Base-by-base conservation (phyloP, 495 filamentous ascomycete species). In the Xylaria castorea region DNA sequence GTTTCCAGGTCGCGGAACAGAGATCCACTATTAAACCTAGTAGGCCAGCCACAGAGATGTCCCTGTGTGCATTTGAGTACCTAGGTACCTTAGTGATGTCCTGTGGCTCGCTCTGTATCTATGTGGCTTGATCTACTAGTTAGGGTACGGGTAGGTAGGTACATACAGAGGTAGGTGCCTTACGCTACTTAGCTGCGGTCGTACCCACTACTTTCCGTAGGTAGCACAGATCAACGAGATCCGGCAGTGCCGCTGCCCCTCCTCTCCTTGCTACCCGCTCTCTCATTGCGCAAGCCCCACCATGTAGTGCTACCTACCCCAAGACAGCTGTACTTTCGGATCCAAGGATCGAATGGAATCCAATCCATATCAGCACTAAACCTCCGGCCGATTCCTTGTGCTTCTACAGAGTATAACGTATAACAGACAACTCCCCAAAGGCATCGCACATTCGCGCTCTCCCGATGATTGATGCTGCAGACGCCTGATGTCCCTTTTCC, bases 351-450 rank as follows among this genome's bases (percentile, higher is more conserved):
- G 20, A 64, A 22, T n/a, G n/a, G 34, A n/a, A 36, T 36, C n/a
- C 38, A 42, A 30, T 51, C 51, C 51, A 55, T 57, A 50, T 48
- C 69, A 71, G 69, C 69, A 63, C 69, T 48, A 46, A 46, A 27
- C 38, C 75, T 72, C 70, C 53, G 67, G 36, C 32, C 62, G 62
- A 48, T 71, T 73, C 51, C 71, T 44, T 40, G 63, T 74, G 73
- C 68, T 69, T 63, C 73, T 68, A 66, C 51, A n/a, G n/a, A n/a
- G n/a, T n/a, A n/a, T n/a, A n/a, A n/a, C n/a, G n/a, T n/a, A n/a
- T n/a, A 25, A 38, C 51, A 27, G 50, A 36, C 64, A 27, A 65
- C 38, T 48, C 32, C 66, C 55, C 40, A 27, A 60, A 73, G 68
- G 38, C 42, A 40, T 51, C 38, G 42, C 64, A 42, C 66, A 34